Conservation (phyloP, 257 asterid genomes). For the Solanum corneliomulleri region DNA sequence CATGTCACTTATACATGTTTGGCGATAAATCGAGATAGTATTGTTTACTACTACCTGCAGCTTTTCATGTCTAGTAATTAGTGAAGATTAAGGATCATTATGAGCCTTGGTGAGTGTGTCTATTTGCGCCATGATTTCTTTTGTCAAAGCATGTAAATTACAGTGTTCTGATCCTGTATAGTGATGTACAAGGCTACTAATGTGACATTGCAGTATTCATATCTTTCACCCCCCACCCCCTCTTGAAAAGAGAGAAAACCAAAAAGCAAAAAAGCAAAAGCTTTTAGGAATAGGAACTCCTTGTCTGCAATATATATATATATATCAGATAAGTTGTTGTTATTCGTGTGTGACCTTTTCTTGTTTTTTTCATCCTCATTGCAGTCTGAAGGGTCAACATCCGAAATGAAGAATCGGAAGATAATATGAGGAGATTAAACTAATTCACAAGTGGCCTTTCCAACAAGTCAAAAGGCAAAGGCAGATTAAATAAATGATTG, state of each 20-base stretch:
- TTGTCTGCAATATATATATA: neutral
- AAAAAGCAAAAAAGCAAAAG: neutral
- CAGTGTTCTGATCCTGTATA: neutral
- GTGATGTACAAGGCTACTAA: neutral
- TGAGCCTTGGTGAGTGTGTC: neutral
- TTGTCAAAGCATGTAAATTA: neutral
- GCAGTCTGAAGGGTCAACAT: conserved; percentile 2
- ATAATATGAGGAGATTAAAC: neutral
- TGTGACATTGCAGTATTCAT: neutral
- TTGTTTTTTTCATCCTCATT: neutral
- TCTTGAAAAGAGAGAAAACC: neutral
- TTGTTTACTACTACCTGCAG: neutral
- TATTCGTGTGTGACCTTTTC: neutral
- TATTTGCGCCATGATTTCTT: neutral
- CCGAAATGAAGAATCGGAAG: neutral
- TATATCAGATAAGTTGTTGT: neutral
- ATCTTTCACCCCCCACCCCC: neutral
- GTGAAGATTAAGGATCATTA: neutral
- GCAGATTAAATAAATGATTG: neutral
- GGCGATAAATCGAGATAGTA: neutral
- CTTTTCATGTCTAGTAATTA: neutral
- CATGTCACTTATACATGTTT: neutral
- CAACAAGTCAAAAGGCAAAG: neutral
- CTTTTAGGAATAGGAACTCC: neutral
- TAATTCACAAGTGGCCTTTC: neutral